Percentiles rank a stretch among this genome's conserved stretches.
Evolutionary conservation across 2,329 filamentous ascomycete species (phyloP).

Genomic region (Phialophora expanda): DNA sequence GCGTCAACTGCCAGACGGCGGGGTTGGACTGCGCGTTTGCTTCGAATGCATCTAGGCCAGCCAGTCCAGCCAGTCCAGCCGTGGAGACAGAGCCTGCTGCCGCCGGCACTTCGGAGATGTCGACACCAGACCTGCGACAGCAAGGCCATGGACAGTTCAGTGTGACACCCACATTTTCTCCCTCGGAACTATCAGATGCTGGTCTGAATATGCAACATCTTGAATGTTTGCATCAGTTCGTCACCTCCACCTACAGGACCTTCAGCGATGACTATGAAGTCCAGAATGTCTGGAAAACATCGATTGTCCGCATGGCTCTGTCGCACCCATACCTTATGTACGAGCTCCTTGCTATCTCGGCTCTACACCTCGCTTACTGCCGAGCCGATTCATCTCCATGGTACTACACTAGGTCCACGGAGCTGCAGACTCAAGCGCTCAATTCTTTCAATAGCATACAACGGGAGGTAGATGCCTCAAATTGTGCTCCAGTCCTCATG

Average conservation of each 20-base stretch:
- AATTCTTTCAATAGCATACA: conserved; percentile 22
- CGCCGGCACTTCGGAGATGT: conserved; percentile 6
- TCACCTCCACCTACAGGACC: conserved; percentile 24
- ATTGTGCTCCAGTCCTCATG: conserved; percentile 26
- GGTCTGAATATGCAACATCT: conserved; percentile 43
- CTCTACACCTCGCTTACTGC: conserved; percentile 38
- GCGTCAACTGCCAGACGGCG: conserved; percentile 43
- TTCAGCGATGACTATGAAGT: conserved; percentile 40
- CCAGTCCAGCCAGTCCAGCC: neutral
- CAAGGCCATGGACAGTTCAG: conserved; percentile 2
- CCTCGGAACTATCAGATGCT: conserved; percentile 18
- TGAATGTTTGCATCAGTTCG: conserved; percentile 41
- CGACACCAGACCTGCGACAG: conserved; percentile 11
- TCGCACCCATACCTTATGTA: conserved; percentile 38
- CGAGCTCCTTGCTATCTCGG: conserved; percentile 38
- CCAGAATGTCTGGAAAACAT: conserved; percentile 3
- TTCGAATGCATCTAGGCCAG: neutral
- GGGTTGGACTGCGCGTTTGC: conserved; percentile 32
- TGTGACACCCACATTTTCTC: neutral
- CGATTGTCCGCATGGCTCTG: conserved; percentile 17
- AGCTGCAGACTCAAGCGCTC: conserved; percentile 29
- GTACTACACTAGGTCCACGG: conserved; percentile 25
- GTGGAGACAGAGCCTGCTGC: neutral
- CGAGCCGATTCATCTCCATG: conserved; percentile 11
- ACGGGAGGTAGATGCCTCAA: conserved; percentile 24